A percentile compares a stretch with the other conserved stretches of the same genome.
Evolutionary conservation across 805 yeast species (phyloP).

Genomic region (Yarrowia deformans): DNA sequence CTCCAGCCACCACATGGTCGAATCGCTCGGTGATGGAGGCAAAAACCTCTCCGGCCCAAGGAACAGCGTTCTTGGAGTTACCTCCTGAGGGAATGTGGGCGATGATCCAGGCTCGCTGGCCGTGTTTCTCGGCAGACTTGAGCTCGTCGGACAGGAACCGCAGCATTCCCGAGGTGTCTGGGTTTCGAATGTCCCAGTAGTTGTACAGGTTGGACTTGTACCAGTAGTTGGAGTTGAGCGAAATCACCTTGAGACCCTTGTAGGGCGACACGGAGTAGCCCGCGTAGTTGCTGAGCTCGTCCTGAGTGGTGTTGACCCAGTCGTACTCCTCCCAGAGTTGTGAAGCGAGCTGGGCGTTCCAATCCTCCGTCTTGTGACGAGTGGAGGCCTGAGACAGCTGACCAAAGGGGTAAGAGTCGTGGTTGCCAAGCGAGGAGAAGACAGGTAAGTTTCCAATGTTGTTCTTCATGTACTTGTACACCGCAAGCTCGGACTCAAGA

Average conservation of each 20-base stretch:
- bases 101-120: constrained; percentile 75
- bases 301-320: constrained; percentile 54
- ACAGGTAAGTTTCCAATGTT: constrained; percentile 62
- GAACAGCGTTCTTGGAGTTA: constrained; percentile 65
- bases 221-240: constrained; percentile 73
- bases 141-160: constrained; percentile 67
- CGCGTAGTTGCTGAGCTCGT: constrained; percentile 52
- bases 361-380: constrained; percentile 54
- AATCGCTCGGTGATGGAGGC: constrained; percentile 68
- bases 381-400: constrained; percentile 65
- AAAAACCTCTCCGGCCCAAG: constrained; percentile 64
- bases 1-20: constrained; percentile 70
- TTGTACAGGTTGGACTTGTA: constrained; percentile 68
- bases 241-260: constrained; percentile 64
- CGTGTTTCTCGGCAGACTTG: constrained; percentile 61
- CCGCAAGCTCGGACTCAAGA: constrained; percentile 59
- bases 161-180: constrained; percentile 70
- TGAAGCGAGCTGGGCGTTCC: constrained; percentile 59
- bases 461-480: constrained; percentile 62
- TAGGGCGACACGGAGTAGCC: constrained; percentile 66
- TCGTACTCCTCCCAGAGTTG: constrained; percentile 57
- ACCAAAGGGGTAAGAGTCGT: constrained; percentile 76
- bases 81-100: constrained; percentile 69
- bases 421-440: constrained; percentile 71
- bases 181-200: constrained; percentile 55